Evolutionary conservation across 1,284 basidiomycete genomes (phyloP).

Genomic region (Apiotrichum gamsii): DNA sequence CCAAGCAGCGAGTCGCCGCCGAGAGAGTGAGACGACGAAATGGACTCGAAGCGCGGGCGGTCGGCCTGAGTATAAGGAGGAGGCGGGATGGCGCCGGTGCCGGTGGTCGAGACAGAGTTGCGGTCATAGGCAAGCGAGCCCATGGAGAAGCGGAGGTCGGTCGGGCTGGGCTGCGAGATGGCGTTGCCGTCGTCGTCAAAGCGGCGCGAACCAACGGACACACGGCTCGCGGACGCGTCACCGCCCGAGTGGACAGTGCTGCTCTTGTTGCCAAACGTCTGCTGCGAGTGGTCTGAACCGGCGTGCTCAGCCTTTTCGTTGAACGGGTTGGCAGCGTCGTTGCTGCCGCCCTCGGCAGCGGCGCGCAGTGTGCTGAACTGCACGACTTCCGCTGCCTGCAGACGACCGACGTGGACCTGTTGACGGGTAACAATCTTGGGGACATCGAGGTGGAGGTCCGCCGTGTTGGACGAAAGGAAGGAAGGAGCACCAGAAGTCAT

Average conservation of each 20-base stretch:
- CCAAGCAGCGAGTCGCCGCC: constrained; percentile 39
- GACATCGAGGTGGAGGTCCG: constrained; percentile 42
- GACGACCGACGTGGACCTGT: constrained; percentile 43
- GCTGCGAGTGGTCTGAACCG: too few species aligned
- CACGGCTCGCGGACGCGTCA: constrained; percentile 3
- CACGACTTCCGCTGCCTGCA: constrained; percentile 47
- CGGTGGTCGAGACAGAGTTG: constrained; percentile 34
- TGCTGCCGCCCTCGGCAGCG: neutral
- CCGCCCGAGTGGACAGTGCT: constrained; percentile 5
- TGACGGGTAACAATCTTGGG: constrained; percentile 46
- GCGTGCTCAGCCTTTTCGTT: neutral
- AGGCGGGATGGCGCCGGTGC: constrained; percentile 20
- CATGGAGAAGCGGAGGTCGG: constrained; percentile 47
- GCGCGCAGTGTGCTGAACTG: constrained; percentile 25
- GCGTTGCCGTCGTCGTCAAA: constrained; percentile 24
- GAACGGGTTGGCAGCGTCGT: constrained; percentile 10
- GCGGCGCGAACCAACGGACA: constrained; percentile 16
- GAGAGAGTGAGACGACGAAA: constrained; percentile 30
- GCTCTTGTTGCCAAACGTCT: too few species aligned
- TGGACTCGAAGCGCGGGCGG: constrained; percentile 16
- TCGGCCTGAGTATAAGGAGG: constrained; percentile 3
- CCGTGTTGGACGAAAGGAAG: constrained; percentile 42
- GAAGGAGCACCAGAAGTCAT: constrained; percentile 34
- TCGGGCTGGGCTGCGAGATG: constrained; percentile 15
- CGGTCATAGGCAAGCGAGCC: constrained; percentile 39